phyloP scores from a whole-genome alignment of 148 eudicot genomes.

The Suaeda aralocaspica region DNA sequence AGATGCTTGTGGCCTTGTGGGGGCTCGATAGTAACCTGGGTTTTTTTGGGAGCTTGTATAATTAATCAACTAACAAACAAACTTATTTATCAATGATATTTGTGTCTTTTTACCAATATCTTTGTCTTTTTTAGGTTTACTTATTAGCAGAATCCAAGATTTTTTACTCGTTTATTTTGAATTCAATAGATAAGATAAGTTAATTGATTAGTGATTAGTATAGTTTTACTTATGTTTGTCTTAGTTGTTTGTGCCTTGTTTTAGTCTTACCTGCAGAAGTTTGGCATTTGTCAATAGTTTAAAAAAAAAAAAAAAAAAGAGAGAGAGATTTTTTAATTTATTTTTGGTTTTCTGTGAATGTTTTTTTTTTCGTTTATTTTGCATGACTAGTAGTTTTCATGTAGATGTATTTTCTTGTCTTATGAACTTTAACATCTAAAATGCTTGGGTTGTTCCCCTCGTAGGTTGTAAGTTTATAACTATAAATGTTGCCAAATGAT shows the following conservation, averaged over 20 bases:
- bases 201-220: constrained; percentile 13
- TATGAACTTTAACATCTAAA: neutral
- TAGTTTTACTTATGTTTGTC: neutral
- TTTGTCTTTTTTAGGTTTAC: constrained; percentile 16
- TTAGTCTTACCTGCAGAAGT: neutral
- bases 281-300: neutral
- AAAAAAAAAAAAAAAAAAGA: neutral
- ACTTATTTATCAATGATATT: constrained; percentile 3
- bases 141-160: constrained; percentile 16
- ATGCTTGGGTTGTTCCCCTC: neutral
- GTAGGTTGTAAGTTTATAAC: neutral
- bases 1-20: constrained; percentile 19
- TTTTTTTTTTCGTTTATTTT: too few relatives aligned
- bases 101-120: constrained; percentile 8
- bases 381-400: constrained; percentile 1
- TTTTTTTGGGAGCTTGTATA: constrained; percentile 15
- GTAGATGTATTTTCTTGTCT: neutral
- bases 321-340: neutral
- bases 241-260: neutral
- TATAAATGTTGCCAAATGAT: neutral
- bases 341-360: neutral
- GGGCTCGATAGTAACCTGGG: constrained; percentile 31
- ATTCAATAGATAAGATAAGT: constrained; percentile 9
- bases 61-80: neutral
- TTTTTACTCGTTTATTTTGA: constrained; percentile 15